Percentiles rank a stretch among this genome's conserved stretches.
Conservation (phyloP, 768 basidiomycete species). For the Agrocybe praecox region DNA sequence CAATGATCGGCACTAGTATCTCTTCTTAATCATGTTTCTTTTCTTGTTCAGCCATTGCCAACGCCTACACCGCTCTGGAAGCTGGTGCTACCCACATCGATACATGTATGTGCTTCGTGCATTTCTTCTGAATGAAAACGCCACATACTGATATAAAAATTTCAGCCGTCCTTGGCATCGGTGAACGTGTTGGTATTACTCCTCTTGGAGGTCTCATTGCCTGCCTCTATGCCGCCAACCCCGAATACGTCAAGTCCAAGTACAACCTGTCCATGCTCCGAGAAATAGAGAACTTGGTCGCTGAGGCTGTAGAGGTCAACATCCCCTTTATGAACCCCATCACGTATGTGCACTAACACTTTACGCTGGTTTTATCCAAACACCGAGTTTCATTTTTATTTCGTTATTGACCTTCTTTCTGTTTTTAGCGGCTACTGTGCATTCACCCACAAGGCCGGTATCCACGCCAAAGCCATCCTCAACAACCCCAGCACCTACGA, state of each 20-base stretch:
- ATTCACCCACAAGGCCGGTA: conserved; percentile 99
- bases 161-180: conserved; percentile 91
- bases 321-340: conserved; percentile 98
- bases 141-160: neutral
- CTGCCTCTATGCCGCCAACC: conserved; percentile 95
- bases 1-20: neutral
- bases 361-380: neutral
- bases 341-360: conserved; percentile 54
- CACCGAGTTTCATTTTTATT: conserved; percentile 7
- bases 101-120: conserved; percentile 65
- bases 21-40: neutral
- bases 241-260: conserved; percentile 99
- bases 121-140: conserved; percentile 1
- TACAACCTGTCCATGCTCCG: conserved; percentile 97
- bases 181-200: conserved; percentile 98
- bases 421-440: conserved; percentile 92
- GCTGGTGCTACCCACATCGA: conserved; percentile 99
- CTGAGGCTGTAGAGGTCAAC: conserved; percentile 97
- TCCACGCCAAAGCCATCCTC: conserved; percentile 98
- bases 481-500: conserved; percentile 99
- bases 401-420: conserved; percentile 6
- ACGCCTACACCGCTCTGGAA: conserved; percentile 97
- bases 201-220: conserved; percentile 96
- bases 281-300: conserved; percentile 98
- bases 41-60: conserved; percentile 74